Base-by-base conservation (phyloP, 106 monocot genomes). In the Xerophyta viscosa region DNA sequence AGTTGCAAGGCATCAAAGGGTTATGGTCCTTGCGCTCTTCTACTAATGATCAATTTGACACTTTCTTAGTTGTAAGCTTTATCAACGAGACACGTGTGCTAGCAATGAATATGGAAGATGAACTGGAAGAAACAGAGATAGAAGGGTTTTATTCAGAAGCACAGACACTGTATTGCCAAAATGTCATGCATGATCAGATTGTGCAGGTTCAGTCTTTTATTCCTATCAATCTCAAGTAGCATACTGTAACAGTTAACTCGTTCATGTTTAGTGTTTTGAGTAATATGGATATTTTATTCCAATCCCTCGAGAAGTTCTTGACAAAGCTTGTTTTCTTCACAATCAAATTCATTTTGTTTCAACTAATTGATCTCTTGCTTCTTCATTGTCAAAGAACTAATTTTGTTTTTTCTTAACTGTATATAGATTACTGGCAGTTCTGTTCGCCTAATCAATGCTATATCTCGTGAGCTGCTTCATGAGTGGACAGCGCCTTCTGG, bases 1-100 rank as follows among this genome's bases (percentile, higher is more conserved):
- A 96, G 60, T 78, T 96, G 29, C 84, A 96, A 79, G 96, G 96
- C 23, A 89, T 98, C 58, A 98, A 98, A 62, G 96, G 96, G n/a
- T 56, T 98, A 37, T 98, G 96, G 96, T 82, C 96, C 3, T 62
- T 98, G 37, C 68, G 87, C 17, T 65, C 81, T 52, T 90, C 84
- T 36, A 86, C 79, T 0, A 48, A 56, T 60, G 96, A 98, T 72
- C 70, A 67, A 17, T 64, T 86, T 79, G 89, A 98, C 37, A 98
- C 85, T 33, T 98, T 86, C 65, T 74, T 98, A 53, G 96, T 98
- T 14, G 96, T 98, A 18, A 98, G 96, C 65, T 98, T 98, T 60
- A 90, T 98, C 54, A 90, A 67, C 42, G 96, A 98, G 74, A 98
- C 96, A 66, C 81, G 96, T 22, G 58, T 98, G 24, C 56, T 98